Percentiles rank a stretch among this genome's conserved stretches.
These are phyloP conservation scores for Phlebiopsis gigantea DNA, from an alignment of 768 basidiomycete species.

Conservation along the genomic window DNA sequence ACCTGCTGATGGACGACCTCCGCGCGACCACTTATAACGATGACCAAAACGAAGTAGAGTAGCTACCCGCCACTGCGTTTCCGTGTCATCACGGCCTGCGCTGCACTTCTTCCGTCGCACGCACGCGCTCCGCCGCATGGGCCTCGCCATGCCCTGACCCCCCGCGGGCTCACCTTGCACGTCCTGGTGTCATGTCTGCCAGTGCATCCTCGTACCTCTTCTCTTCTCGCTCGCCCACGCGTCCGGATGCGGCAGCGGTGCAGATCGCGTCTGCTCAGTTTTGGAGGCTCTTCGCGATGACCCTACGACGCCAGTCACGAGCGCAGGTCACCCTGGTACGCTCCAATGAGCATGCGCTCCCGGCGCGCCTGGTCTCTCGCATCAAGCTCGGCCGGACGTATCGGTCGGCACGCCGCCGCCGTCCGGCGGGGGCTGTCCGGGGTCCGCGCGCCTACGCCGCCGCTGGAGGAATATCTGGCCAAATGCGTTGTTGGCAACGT, in stretches of 20 bases:
- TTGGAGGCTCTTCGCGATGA: not conserved
- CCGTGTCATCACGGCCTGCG: slow-evolving; percentile 2
- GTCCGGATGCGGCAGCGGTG: not conserved
- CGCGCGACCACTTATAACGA: not conserved
- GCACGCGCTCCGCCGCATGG: not conserved
- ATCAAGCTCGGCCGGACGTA: slow-evolving; percentile 1
- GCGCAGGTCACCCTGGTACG: not conserved
- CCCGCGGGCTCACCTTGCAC: not conserved
- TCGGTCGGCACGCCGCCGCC: not conserved
- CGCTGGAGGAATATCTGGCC: not conserved
- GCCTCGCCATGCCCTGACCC: not conserved
- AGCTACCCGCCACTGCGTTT: not conserved
- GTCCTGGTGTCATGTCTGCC: too few relatives aligned
- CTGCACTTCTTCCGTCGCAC: not conserved
- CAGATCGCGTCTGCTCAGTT: not conserved
- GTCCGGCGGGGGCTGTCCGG: slow-evolving; percentile 1
- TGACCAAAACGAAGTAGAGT: not conserved
- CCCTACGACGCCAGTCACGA: not conserved
- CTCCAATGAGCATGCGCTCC: not conserved
- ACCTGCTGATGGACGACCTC: not conserved
- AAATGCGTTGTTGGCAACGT: not conserved
- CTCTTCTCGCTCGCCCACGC: not conserved
- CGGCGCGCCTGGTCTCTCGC: not conserved
- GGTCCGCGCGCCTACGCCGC: not conserved
- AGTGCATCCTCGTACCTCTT: not conserved